phyloP scores from a whole-genome alignment of 768 basidiomycete species.

The Termitomyces sp. region DNA sequence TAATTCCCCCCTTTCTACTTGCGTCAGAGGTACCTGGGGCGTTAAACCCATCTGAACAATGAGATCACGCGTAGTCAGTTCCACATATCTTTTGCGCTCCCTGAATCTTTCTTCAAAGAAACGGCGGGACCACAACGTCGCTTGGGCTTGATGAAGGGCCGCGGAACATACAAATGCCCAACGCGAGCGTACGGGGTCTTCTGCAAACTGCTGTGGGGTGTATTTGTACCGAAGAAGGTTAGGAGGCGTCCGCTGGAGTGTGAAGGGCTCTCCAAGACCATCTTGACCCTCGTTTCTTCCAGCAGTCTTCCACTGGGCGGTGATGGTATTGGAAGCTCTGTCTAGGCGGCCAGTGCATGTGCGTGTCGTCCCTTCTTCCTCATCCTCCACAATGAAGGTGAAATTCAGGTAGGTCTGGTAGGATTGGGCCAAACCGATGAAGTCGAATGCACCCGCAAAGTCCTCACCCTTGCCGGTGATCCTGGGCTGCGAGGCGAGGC shows the following conservation, averaged over 20 bases:
- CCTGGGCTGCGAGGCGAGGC: slow-evolving; percentile 16
- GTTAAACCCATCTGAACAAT: slow-evolving; percentile 24
- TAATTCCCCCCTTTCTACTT: slow-evolving; percentile 21
- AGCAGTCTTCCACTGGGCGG: slow-evolving; percentile 11
- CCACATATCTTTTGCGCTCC: slow-evolving; percentile 25
- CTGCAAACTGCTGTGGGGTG: slow-evolving; percentile 18
- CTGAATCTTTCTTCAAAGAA: slow-evolving; percentile 24
- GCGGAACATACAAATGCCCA: slow-evolving; percentile 29
- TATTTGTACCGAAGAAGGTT: slow-evolving; percentile 26
- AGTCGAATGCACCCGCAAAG: slow-evolving; percentile 24
- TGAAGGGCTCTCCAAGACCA: slow-evolving; percentile 15
- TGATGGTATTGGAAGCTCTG: slow-evolving; percentile 12
- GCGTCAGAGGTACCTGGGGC: slow-evolving; percentile 22
- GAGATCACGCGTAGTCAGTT: slow-evolving; percentile 22
- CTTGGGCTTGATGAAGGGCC: slow-evolving; percentile 23
- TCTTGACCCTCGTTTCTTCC: slow-evolving; percentile 4
- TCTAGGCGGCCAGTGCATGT: slow-evolving; percentile 20
- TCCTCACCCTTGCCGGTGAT: slow-evolving; percentile 29
- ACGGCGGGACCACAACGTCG: slow-evolving; percentile 24
- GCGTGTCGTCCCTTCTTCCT: slow-evolving; percentile 21
- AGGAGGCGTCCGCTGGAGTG: slow-evolving; percentile 22
- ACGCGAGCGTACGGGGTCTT: slow-evolving; percentile 24
- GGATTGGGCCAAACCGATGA: slow-evolving; percentile 18
- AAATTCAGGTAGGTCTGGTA: slow-evolving; percentile 17
- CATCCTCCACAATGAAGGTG: slow-evolving; percentile 20